A percentile compares a stretch with the other conserved stretches of the same genome.
Conservation (phyloP, 140 eudicot species). For the Eryngium alpinum region DNA sequence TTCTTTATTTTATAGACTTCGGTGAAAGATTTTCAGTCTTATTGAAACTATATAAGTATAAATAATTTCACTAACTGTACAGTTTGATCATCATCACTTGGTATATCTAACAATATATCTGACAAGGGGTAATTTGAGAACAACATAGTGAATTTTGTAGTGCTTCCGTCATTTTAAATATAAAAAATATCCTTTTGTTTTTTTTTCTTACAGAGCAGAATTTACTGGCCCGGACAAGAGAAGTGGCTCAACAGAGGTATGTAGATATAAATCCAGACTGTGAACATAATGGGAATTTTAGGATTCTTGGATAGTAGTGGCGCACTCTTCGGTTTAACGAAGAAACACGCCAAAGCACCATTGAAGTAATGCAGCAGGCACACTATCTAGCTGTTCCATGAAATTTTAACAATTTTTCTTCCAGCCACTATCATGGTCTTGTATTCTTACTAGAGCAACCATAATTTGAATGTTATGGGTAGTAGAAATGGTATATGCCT, state of each 20-base stretch:
- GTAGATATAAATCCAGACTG: conserved; percentile 41
- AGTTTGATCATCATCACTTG: too few relatives aligned
- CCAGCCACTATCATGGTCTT: neutral
- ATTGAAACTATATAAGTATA: too few relatives aligned
- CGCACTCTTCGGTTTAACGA: conserved; percentile 81
- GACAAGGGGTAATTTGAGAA: too few relatives aligned
- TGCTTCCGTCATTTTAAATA: too few relatives aligned
- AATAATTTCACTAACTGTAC: too few relatives aligned
- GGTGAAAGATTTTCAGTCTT: too few relatives aligned
- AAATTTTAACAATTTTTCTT: conserved; percentile 23
- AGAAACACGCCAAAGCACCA: conserved; percentile 79
- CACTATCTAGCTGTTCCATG: conserved; percentile 92
- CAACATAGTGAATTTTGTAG: too few relatives aligned
- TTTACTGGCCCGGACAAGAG: conserved; percentile 58
- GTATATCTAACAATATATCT: too few relatives aligned
- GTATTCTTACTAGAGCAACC: neutral
- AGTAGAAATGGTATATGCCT: neutral
- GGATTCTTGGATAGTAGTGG: conserved; percentile 79
- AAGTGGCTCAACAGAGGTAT: conserved; percentile 68
- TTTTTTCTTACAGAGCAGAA: conserved; percentile 36
- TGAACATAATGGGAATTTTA: conserved; percentile 25
- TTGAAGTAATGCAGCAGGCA: conserved; percentile 72
- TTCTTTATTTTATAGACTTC: too few relatives aligned
- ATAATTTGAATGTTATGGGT: neutral
- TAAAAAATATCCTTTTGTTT: neutral